Evolutionary conservation across 768 basidiomycete genomes (phyloP).

Genomic region (Lactarius akahatsu): DNA sequence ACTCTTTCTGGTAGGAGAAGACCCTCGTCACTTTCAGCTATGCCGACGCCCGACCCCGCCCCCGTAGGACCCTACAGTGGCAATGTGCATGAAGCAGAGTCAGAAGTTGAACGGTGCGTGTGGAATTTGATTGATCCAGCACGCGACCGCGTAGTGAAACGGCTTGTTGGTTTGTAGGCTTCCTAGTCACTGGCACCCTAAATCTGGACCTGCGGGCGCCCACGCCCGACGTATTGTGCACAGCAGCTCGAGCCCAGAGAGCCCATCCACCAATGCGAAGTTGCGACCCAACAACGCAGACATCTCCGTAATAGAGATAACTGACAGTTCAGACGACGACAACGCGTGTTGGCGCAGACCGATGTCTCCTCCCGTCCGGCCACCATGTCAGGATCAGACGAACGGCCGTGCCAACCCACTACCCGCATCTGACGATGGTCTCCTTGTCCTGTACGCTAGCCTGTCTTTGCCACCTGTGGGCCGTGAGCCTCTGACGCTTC

Average conservation of each 20-base stretch:
- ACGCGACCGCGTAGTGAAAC: background rate
- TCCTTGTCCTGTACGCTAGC: conserved; percentile 9
- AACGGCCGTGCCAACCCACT: background rate
- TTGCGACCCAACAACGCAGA: background rate
- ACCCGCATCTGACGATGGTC: conserved; percentile 2
- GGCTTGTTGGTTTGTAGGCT: background rate
- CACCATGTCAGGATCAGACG: background rate
- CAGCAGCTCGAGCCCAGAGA: conserved; percentile 18
- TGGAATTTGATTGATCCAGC: background rate
- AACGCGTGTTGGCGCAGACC: background rate
- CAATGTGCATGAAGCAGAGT: conserved; percentile 1
- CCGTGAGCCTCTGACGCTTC: background rate
- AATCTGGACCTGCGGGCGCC: conserved; percentile 10
- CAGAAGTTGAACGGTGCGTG: conserved; percentile 18
- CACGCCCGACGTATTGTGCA: conserved; percentile 19
- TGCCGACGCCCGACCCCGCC: background rate
- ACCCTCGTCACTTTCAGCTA: conserved; percentile 13
- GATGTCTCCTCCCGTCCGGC: background rate
- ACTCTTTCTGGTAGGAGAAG: conserved; percentile 9
- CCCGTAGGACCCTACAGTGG: background rate
- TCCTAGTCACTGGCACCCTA: background rate
- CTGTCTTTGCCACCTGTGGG: background rate
- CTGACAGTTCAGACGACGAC: conserved; percentile 21
- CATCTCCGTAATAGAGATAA: conserved; percentile 16
- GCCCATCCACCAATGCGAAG: background rate